A percentile compares a stretch with the other conserved stretches of the same genome.
Evolutionary conservation across 441 rosid species (phyloP).

Genomic region (Populus hybrid): DNA sequence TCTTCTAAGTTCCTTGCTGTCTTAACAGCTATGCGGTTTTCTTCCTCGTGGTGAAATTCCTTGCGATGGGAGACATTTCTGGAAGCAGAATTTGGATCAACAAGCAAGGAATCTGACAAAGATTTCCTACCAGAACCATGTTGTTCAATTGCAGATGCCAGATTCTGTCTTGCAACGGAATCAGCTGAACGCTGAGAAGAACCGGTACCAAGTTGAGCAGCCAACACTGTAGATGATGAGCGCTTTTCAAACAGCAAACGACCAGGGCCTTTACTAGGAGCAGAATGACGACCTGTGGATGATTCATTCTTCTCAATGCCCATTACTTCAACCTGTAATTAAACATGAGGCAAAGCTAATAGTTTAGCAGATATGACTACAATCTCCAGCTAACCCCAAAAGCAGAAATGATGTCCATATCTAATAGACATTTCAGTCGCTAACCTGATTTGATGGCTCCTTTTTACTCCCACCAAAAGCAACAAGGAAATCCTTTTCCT

Average conservation of each 20-base stretch:
- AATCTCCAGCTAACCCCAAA: neutral
- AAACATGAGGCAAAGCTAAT: slow-evolving; percentile 11
- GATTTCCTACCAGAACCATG: slow-evolving; percentile 92
- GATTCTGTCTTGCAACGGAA: slow-evolving; percentile 60
- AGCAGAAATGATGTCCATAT: neutral
- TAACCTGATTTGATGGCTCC: slow-evolving; percentile 92
- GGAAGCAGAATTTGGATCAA: slow-evolving; percentile 52
- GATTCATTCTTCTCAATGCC: slow-evolving; percentile 72
- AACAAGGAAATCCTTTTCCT: slow-evolving; percentile 88
- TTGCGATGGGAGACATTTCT: slow-evolving; percentile 79
- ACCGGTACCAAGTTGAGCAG: slow-evolving; percentile 47
- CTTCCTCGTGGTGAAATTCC: slow-evolving; percentile 78
- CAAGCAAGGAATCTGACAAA: slow-evolving; percentile 61
- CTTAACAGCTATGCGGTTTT: slow-evolving; percentile 42
- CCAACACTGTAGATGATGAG: slow-evolving; percentile 49
- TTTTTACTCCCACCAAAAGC: slow-evolving; percentile 89
- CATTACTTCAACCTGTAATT: slow-evolving; percentile 71
- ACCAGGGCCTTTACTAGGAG: slow-evolving; percentile 49
- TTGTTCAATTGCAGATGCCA: slow-evolving; percentile 73
- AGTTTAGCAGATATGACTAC: neutral
- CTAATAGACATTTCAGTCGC: slow-evolving; percentile 19
- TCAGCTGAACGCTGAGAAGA: slow-evolving; percentile 65
- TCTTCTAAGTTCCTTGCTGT: slow-evolving; percentile 42
- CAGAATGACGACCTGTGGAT: slow-evolving; percentile 41
- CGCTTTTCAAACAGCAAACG: slow-evolving; percentile 51